These are phyloP conservation scores for Sarcodon sp. DNA, from an alignment of 768 basidiomycete species.

Conservation along the genomic window DNA sequence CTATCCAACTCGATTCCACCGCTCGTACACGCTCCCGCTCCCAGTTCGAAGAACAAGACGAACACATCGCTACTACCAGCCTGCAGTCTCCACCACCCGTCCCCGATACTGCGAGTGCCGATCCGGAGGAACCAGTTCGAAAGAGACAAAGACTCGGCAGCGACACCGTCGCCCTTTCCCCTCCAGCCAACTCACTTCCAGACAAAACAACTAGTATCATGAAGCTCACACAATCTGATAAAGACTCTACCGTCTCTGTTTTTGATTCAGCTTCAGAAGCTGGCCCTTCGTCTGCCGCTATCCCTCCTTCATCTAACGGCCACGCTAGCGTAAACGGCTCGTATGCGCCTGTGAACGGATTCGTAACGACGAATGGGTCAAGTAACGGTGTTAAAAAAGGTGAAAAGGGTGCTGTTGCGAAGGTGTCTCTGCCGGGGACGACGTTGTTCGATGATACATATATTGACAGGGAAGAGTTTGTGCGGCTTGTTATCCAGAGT, in stretches of 20 bases:
- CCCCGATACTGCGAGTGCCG: background rate
- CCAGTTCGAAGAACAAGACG: background rate
- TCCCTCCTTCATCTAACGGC: background rate
- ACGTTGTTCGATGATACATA: constrained; percentile 67
- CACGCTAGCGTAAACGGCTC: background rate
- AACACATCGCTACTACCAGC: background rate
- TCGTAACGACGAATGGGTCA: background rate
- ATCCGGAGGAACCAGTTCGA: background rate
- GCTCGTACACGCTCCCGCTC: background rate
- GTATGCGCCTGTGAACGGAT: background rate
- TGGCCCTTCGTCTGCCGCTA: background rate
- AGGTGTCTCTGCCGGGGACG: constrained; percentile 59
- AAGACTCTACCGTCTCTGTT: background rate
- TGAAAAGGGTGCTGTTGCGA: constrained; percentile 23
- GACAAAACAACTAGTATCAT: background rate
- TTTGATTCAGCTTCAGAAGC: background rate
- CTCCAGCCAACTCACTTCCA: background rate
- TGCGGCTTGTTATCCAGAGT: constrained; percentile 80
- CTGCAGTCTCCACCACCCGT: background rate
- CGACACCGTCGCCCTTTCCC: background rate
- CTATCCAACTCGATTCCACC: background rate
- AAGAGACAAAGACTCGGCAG: background rate
- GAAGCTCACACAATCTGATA: background rate
- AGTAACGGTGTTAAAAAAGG: constrained; percentile 4
- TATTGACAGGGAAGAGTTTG: constrained; percentile 83